These are phyloP conservation scores for Cryptosporidium sp. DNA, from an alignment of 169 alveolate genomes.

Conservation along the genomic window DNA sequence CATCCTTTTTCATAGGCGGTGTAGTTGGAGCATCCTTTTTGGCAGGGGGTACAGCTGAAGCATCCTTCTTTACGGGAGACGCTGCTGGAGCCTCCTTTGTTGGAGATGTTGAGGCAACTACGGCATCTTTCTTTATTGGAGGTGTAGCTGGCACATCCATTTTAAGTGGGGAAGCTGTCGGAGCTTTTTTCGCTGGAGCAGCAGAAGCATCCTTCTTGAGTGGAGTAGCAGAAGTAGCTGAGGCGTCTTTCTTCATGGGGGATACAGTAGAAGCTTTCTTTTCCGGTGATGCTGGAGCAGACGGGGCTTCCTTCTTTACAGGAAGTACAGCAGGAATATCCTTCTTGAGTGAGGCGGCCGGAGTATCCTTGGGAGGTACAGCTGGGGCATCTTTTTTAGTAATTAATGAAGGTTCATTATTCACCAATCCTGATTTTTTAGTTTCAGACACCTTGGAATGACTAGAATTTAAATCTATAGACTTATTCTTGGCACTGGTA, in stretches of 20 bases:
- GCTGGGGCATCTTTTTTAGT: slow-evolving; percentile 18
- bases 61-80: background rate
- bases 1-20: slow-evolving; percentile 21
- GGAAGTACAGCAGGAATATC: background rate
- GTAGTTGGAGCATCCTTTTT: slow-evolving; percentile 17
- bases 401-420: background rate
- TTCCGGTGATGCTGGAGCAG: slow-evolving; percentile 1
- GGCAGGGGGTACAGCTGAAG: background rate
- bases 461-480: background rate
- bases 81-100: background rate
- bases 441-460: background rate
- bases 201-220: background rate
- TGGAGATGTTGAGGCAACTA: background rate
- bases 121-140: background rate
- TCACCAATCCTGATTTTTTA: too few species aligned
- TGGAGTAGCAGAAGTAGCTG: background rate
- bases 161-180: background rate
- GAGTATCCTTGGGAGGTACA: too few species aligned
- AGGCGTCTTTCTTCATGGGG: background rate
- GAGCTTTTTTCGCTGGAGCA: background rate
- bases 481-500: too few species aligned
- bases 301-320: slow-evolving; percentile 3
- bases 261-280: background rate
- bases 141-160: slow-evolving; percentile 3
- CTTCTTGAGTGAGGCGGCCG: background rate